Base-by-base conservation (phyloP, 768 basidiomycete species). In the Porphyrellus cyaneotinctus region DNA sequence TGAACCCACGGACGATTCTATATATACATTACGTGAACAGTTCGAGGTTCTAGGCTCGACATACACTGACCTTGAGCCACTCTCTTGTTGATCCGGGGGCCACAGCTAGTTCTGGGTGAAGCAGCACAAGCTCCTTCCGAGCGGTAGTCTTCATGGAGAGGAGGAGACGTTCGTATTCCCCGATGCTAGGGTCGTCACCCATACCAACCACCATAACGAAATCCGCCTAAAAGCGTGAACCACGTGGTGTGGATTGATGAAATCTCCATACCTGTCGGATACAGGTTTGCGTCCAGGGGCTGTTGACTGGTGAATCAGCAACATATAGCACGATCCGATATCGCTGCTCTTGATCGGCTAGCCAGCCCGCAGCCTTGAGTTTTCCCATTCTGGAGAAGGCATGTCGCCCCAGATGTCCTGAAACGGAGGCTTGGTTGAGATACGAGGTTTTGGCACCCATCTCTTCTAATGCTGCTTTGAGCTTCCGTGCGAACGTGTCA, bases 271-370 rank as follows among this genome's bases (percentile, higher is more conserved):
- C 90, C 78, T 97, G 95, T 23, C 93, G 82, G 56, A 99, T 95
- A 67, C 95, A 98, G 1, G 94, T 98, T 70, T 97, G 89, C 28
- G 95, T 98, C 97, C 97, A 99, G 18, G 92, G 88, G 53, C 91
- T 95, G 51, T 83, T 90, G 32, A 95, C 93, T 0, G 95, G 85
- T 0, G 95, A 93, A 70, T 99, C 95, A 8, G 91, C 95, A 30
- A 99, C 92, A 65, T 98, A 98, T 15, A 99, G 79, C 1, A 98
- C 95, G 3, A 85, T 97, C 26, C 92, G 81, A 64, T 88, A 97
- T 63, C 90, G 82, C 72, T 97, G 91, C 67, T 97, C 94, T 66
- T 88, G 87, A 69, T 98, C 95, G 15, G 95, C 92, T 8, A 99
- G 75, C 97, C 97, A 97, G 8, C 56, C 82, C 0, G 87, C 83